Base-by-base conservation (phyloP, 2,329 filamentous ascomycete genomes). In the Penicillium sp. region DNA sequence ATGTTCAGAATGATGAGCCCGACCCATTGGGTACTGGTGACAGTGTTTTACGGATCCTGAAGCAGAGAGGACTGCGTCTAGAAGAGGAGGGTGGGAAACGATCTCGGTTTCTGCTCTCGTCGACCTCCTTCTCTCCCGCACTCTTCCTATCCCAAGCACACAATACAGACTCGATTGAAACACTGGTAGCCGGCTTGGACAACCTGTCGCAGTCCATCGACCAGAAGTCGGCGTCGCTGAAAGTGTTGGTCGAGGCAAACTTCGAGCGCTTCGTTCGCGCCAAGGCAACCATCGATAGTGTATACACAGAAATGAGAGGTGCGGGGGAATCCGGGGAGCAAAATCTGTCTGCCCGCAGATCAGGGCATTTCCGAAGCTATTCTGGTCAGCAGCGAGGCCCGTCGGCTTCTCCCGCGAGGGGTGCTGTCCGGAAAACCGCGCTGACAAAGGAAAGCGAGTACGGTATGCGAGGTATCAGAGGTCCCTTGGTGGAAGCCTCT, bases 191-290 rank as follows among this genome's bases (percentile, higher is more conserved):
- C 40, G 94, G 93, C 3, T 79, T 98, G 16, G 86, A 95, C 57
- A 84, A 86, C 49, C 80, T 98, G 16, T 93, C 89, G 14, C 81
- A 81, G 51, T 96, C 91, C 0, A 98, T 98, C 61, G 93, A 97
- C 62, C 88, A 97, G 70, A 98, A 98, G 69, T 96, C 91, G 0
- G 93, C 91, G 0, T 96, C 90, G 3, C 79, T 98, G 51, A 98
- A 98, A 66, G 87, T 95, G 9, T 78, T 98, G 14, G 93, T 98
- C 20, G 93, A 98, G 69, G 91, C 88, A 54, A 98, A 98, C 67
- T 98, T 98, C 65, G 94, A 98, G 70, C 86, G 91, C 56, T 98
- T 98, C 73, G 93, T 98, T 46, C 86, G 89, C 53, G 93, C 93
- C 35, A 98, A 98, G 69, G 88, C 91, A 14, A 97, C 91, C 6